These are phyloP conservation scores for Tetrapisispora phaffii DNA, from an alignment of 805 yeast species.

Conservation along the genomic window DNA sequence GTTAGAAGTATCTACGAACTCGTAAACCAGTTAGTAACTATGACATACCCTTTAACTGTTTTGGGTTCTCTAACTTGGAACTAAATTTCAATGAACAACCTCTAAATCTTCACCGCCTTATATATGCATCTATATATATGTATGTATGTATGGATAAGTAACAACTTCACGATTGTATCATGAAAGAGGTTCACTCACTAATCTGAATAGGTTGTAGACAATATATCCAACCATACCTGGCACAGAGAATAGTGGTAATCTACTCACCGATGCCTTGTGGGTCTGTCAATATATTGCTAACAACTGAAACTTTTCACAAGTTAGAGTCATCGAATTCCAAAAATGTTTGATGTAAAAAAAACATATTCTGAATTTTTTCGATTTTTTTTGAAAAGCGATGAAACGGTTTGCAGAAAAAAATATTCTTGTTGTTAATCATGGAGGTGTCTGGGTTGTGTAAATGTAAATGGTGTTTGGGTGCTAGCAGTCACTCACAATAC, in stretches of 20 bases:
- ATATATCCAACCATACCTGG: too few species aligned
- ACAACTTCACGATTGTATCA: too few species aligned
- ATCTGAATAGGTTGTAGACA: too few species aligned
- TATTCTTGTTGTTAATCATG: too few species aligned
- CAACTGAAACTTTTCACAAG: neutral
- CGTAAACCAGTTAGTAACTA: neutral
- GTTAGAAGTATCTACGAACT: neutral
- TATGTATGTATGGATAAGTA: too few species aligned
- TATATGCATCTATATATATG: neutral
- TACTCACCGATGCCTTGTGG: too few species aligned
- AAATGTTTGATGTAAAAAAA: too few species aligned
- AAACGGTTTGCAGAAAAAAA: too few species aligned
- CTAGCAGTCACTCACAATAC: neutral
- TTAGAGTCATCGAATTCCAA: neutral
- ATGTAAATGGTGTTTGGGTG: neutral
- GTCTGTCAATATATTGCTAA: neutral
- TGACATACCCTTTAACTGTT: constrained; percentile 4
- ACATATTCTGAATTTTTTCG: neutral
- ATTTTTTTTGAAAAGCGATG: too few species aligned
- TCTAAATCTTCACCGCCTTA: neutral
- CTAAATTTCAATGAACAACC: neutral
- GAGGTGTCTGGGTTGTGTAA: too few species aligned
- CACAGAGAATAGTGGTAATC: too few species aligned
- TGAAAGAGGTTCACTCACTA: too few species aligned
- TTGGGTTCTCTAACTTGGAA: neutral